Base-by-base conservation (phyloP, 768 basidiomycete species). In the Lactarius sp. region DNA sequence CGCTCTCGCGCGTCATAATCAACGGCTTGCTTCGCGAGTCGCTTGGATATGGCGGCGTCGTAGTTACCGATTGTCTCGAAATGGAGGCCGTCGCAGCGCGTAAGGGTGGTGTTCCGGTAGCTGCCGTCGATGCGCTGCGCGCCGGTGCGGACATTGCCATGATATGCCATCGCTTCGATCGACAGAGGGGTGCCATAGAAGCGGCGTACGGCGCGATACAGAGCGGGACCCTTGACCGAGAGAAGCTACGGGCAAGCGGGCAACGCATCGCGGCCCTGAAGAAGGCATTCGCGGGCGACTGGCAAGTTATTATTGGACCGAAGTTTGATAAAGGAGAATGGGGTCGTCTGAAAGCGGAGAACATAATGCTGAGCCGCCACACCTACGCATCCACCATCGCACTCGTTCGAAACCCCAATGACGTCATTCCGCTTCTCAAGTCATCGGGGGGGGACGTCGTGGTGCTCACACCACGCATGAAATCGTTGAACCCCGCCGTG, bases 31-130 rank as follows among this genome's bases (percentile, higher is more conserved):
- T 88, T 49, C 78, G 85, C 50, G 71, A 73, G 2, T 76, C 81
- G 47, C 65, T 89, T 69, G 75, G 75, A 0, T 90, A 80, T 71
- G 54, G 75, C 4, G 86, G 86, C 0, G 80, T 89, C 42, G 72
- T 87, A 22, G 86, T 88, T 34, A 88, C 88, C 1, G 88, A 89
- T 70, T 89, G 88, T 69, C 73, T 90, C 27, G 87, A 89, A 74
- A 89, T 90, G 88, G 85, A 85, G 53, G 87, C 88, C 12, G 81
- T 89, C 16, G 79, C 83, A 0, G 76, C 79, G 34, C 63, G 66
- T 46, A 74, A 75, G 18, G 75, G 78, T 63, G 84, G 84, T 6
- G 74, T 79, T 3, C 78, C 80, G 59, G 77, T 76, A 46, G 86
- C 85, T 6, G 83, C 85, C 0, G 79, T 87, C 18, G 70, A 77